These are phyloP conservation scores for Hanseniaspora pseudoguilliermondii DNA, from an alignment of 805 yeast genomes.

Conservation along the genomic window DNA sequence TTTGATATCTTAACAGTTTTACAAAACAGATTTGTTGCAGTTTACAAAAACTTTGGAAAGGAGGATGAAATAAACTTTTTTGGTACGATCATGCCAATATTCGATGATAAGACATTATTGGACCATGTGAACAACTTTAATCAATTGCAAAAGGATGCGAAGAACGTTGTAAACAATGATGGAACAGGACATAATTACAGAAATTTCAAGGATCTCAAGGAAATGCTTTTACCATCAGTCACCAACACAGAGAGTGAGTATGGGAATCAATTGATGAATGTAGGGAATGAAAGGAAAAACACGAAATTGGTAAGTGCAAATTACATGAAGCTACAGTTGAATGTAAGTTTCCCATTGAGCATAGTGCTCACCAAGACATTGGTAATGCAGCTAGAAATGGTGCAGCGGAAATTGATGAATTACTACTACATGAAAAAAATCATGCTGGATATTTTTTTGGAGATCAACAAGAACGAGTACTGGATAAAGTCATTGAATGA, in stretches of 20 bases:
- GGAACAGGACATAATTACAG: conserved; percentile 7
- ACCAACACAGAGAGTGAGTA: background rate
- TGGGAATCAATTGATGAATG: background rate
- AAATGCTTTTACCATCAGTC: conserved; percentile 13
- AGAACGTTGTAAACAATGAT: conserved; percentile 28
- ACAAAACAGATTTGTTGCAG: conserved; percentile 20
- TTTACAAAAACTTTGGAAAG: background rate
- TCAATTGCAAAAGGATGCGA: background rate
- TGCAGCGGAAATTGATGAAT: conserved; percentile 57
- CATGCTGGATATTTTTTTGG: conserved; percentile 59
- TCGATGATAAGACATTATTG: conserved; percentile 7
- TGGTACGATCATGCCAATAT: background rate
- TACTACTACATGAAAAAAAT: conserved; percentile 50
- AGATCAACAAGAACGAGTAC: conserved; percentile 46
- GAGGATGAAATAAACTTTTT: background rate
- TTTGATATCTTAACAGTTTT: conserved; percentile 26
- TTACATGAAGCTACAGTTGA: conserved; percentile 41
- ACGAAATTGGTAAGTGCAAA: conserved; percentile 34
- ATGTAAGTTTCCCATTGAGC: conserved; percentile 81
- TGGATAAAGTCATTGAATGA: conserved; percentile 38
- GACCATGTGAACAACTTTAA: conserved; percentile 9
- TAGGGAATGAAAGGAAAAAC: conserved; percentile 16
- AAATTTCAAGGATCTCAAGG: conserved; percentile 15
- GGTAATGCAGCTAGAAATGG: conserved; percentile 62
- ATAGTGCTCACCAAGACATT: conserved; percentile 58